Evolutionary conservation across 2,329 filamentous ascomycete genomes (phyloP).

Genomic region (Monosporascus sp.): DNA sequence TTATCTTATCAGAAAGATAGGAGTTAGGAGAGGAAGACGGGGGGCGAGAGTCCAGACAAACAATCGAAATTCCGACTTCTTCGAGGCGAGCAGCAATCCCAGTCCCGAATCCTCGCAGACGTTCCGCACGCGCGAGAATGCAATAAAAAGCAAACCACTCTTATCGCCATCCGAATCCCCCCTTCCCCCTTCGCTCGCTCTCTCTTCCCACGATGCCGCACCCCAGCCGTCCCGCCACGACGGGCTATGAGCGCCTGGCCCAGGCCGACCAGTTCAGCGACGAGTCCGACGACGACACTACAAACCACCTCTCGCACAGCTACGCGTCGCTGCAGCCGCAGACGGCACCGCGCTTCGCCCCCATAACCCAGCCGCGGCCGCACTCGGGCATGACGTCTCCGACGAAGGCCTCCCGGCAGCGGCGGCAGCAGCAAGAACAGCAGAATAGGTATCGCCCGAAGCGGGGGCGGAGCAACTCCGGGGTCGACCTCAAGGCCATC

Average conservation of each 20-base stretch:
- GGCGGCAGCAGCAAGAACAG: slow-evolving; percentile 3
- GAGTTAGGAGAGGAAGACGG: too few relatives aligned
- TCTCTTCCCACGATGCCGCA: slow-evolving; percentile 46
- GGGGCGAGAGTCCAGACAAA: too few relatives aligned
- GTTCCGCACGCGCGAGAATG: neutral
- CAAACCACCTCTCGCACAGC: slow-evolving; percentile 36
- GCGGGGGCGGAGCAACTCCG: slow-evolving; percentile 61
- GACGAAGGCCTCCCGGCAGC: slow-evolving; percentile 37
- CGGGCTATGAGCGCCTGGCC: slow-evolving; percentile 78
- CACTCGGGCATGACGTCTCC: slow-evolving; percentile 56
- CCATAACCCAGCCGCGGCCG: slow-evolving; percentile 56
- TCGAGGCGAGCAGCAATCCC: too few relatives aligned
- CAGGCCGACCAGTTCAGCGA: slow-evolving; percentile 74
- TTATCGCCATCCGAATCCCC: neutral
- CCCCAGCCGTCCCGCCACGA: slow-evolving; percentile 64
- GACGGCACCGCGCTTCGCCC: slow-evolving; percentile 57
- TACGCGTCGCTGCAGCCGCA: slow-evolving; percentile 50
- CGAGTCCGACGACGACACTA: slow-evolving; percentile 62
- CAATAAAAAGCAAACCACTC: neutral
- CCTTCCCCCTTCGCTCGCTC: neutral
- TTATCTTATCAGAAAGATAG: too few relatives aligned
- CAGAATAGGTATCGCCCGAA: slow-evolving; percentile 43
- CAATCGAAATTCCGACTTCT: too few relatives aligned
- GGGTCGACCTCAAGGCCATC: slow-evolving; percentile 96
- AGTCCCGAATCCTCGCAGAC: neutral